Evolutionary conservation across 345 rosid species (phyloP), one percentile per base, ranked within the genome.

Genomic region (Citrus sp.): DNA sequence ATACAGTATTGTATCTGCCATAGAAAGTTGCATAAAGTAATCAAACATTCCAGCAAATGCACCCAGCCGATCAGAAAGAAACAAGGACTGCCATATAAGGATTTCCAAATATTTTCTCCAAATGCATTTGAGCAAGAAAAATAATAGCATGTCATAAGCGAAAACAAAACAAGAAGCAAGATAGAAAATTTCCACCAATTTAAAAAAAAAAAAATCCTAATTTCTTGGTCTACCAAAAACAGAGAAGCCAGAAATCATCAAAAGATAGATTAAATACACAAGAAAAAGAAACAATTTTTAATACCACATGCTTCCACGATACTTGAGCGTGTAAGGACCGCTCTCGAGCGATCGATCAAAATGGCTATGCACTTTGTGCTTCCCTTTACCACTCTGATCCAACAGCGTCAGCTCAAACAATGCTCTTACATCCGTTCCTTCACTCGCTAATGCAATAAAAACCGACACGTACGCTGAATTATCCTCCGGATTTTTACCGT

Each of bases 281-380:
- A 46, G 14, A 34, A 69, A 30, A 51, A 60, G 8, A 14, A 55
- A 25, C 18, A 46, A 4, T 18, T 54, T 54, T 54, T 18, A 18
- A 5, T 54, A 86, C 92, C 92, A 89, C 92, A 87, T 87, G 83
- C 87, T 84, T 9, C 88, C 88, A 4, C 90, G 86, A 77, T 87
- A 90, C 79, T 89, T 90, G 59, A 90, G 88, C 24, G 91, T 88
- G 81, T 89, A 91, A 7, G 94, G 94, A 2, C 94, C 94, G 73
- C 91, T 75, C 79, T 82, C 95, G 4, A 91, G 86, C 59, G 91
- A 85, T 22, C 95, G 87, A 75, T 88, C 93, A 65, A 91, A 91
- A 85, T 91, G 95, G 86, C 91, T 88, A 58, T 91, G 95, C 35
- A 91, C 89, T 80, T 89, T 91, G 77, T 91, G 95, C 79, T 84